phyloP scores from a whole-genome alignment of 1,284 basidiomycete species.

The Gymnopus androsaceus region DNA sequence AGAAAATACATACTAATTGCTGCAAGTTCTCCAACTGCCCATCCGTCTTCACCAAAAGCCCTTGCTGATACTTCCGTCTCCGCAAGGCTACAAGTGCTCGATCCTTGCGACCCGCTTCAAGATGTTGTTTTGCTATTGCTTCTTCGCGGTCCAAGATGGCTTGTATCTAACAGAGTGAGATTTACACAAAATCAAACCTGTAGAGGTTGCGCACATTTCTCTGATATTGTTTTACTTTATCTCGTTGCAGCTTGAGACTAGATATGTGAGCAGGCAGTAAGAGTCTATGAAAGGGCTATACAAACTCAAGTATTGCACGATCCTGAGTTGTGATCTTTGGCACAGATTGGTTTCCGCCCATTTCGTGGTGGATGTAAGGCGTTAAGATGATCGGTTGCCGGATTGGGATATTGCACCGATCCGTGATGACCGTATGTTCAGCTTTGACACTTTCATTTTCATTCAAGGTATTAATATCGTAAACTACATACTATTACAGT shows the following conservation, averaged over 20 bases:
- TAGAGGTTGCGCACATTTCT: constrained; percentile 68
- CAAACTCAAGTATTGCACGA: constrained; percentile 91
- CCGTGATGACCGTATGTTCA: neutral
- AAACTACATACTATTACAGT: neutral
- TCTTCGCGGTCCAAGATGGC: constrained; percentile 84
- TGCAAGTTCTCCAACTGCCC: constrained; percentile 88
- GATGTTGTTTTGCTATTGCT: constrained; percentile 83
- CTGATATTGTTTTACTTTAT: constrained; percentile 95
- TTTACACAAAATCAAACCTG: neutral
- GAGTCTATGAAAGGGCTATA: constrained; percentile 18
- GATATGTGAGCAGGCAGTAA: constrained; percentile 19
- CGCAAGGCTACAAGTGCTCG: constrained; percentile 86
- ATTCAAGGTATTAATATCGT: neutral
- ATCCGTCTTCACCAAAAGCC: constrained; percentile 86
- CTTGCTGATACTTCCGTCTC: constrained; percentile 91
- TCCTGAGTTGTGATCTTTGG: constrained; percentile 94
- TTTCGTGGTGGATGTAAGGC: constrained; percentile 29
- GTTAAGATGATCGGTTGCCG: neutral
- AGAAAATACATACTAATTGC: constrained; percentile 68
- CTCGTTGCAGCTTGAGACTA: constrained; percentile 91
- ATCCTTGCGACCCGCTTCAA: constrained; percentile 83
- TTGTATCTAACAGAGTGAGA: constrained; percentile 70
- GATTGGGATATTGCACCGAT: neutral
- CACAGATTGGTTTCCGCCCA: constrained; percentile 76
- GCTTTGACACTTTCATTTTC: neutral